Evolutionary conservation across 768 basidiomycete genomes (phyloP).

Genomic region (Lactifluus rugatus): DNA sequence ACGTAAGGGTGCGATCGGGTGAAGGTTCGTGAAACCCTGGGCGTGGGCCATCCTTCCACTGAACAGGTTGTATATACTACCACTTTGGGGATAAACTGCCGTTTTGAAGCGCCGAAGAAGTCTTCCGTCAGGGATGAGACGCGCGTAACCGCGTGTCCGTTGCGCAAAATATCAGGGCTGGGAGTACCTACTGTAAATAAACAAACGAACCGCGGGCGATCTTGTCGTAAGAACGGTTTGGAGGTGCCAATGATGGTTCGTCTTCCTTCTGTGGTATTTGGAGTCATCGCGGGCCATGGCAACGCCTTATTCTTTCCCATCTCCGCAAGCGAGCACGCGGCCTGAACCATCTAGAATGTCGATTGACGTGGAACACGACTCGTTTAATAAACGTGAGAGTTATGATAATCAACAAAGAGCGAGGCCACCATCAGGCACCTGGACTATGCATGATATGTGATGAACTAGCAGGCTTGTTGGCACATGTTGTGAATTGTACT

Average conservation of each 20-base stretch:
- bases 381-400: not conserved
- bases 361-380: not conserved
- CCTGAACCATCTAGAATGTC: not conserved
- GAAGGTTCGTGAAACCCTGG: slow-evolving; percentile 2
- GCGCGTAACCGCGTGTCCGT: not conserved
- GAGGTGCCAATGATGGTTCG: not conserved
- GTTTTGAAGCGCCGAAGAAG: not conserved
- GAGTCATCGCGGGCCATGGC: slow-evolving; percentile 4
- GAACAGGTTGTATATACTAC: not conserved
- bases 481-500: not conserved
- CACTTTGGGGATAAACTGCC: slow-evolving; percentile 12
- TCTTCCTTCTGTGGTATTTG: not conserved
- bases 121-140: not conserved
- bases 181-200: too few relatives aligned
- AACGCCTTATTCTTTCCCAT: slow-evolving; percentile 6
- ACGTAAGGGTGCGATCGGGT: not conserved
- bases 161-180: not conserved
- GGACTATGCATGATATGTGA: not conserved
- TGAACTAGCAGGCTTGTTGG: not conserved
- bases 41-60: not conserved
- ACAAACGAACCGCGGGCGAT: slow-evolving; percentile 3
- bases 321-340: not conserved
- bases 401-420: not conserved
- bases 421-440: not conserved
- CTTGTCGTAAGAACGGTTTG: not conserved